Base-by-base conservation (phyloP, 208 protist genomes). In the Blechomonas ayalai region DNA sequence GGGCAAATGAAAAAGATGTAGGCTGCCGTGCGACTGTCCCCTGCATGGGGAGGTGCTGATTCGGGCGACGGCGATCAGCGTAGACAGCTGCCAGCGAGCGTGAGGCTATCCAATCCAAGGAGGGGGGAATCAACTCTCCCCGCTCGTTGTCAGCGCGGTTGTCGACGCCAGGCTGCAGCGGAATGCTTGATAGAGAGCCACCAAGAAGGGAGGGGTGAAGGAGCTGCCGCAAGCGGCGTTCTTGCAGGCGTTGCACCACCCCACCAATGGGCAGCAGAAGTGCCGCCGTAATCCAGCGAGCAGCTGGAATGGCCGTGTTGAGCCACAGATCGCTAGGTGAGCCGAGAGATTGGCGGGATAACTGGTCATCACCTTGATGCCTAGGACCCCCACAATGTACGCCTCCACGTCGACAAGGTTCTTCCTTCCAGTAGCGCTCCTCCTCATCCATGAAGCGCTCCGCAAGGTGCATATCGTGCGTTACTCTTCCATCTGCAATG, bases 211-310 rank as follows among this genome's bases (percentile, higher is more conserved):
- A 45, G 43, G 2, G 52, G 27, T 41, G 24, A 15, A 81, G 57
- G 2, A 93, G 40, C 4, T 72, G 51, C 8, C 16, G 26, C 44
- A 88, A 60, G 0, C 80, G 65, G 5, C 67, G 71, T 42, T 73
- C 52, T 25, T 90, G 77, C 32, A 88, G 47, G 7, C 63, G 77
- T 52, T 86, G 80, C 18, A 83, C 77, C 8, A 73, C 67, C 22
- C 76, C 58, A 7, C 50, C 74, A 22, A 90, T 73, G 3, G 80
- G 84, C 32, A 90, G 68, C 13, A 90, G 62, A 16, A 90, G 47
- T 28, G 77, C 79, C 46, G 71, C 78, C 22, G 73, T 73, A 9
- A 93, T 52, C 84, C 84, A 93, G 8, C 80, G 57, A 16, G 80
- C 76, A 19, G 70, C 80, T 9, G 84, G 84, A 3, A 85, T 67